Evolutionary conservation across 164 flowering plant species (phyloP), one percentile per base, ranked within the genome.

Genomic region (Cinnamomum chago): DNA sequence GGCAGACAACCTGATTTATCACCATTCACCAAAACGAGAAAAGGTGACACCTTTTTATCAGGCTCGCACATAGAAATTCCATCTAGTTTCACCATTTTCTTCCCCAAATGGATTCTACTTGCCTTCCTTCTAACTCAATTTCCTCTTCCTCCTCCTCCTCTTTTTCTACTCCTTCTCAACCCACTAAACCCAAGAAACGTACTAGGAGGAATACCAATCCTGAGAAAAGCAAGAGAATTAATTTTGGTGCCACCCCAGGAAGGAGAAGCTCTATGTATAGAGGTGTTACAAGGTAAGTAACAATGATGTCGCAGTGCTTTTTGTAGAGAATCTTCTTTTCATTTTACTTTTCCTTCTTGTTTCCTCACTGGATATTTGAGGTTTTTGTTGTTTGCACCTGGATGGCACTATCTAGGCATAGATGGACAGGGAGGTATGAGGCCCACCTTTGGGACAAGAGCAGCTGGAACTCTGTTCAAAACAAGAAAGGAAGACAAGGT

Each of bases 361-460:
- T 40, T 9, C 47, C 47, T 40, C 47, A 40, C 9, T 7, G 9
- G 47, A 11, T 40, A 40, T 40, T 40, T 40, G 47, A 11, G 47
- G 47, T 12, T 62, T 62, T 72, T 72, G n/a, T 4, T 62, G 22
- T 11, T 23, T 70, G 18, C 23, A 60, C 28, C 68, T 85, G 88
- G 76, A 50, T 77, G 79, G 73, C 17, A 58, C 35, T 23, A 70
- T 70, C 22, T 86, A 95, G 99, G 85, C 99, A 95, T 70, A 85
- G 97, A 82, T 92, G 96, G 96, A 90, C 99, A 2, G 97, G 98
- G 33, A 87, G 97, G 75, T 95, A 76, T 81, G 99, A 95, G 79
- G 98, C 98, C 71, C 99, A 95, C 64, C 88, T 95, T 0, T 95
- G 99, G 99, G 99, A 95, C 76, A 95, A 91, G 84, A 83, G 78